Evolutionary conservation across 495 filamentous ascomycete genomes (phyloP).

Genomic region (Aspergillus funiculosus): DNA sequence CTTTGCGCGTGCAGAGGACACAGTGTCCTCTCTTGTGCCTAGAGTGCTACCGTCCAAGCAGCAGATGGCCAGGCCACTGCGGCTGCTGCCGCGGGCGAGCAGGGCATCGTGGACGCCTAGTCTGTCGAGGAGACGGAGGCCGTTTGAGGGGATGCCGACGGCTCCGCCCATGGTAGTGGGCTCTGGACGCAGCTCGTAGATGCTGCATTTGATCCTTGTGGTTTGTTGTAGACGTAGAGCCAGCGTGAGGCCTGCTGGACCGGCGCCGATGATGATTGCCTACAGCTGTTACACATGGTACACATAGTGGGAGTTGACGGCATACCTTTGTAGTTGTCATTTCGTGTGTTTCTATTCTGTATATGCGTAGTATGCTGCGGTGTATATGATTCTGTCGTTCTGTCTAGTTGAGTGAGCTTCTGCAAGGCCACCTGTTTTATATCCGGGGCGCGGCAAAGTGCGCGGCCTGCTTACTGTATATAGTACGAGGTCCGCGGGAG

Average conservation of each 20-base stretch:
- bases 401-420: too few relatives aligned
- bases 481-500: too few relatives aligned
- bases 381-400: too few relatives aligned
- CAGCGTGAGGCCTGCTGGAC: slow-evolving; percentile 22
- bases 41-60: slow-evolving; percentile 26
- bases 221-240: slow-evolving; percentile 27
- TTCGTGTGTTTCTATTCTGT: too few relatives aligned
- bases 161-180: slow-evolving; percentile 43
- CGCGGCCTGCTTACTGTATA: too few relatives aligned
- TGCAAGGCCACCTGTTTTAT: too few relatives aligned
- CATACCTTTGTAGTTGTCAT: too few relatives aligned
- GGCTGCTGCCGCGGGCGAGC: slow-evolving; percentile 19
- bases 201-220: slow-evolving; percentile 22
- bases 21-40: slow-evolving; percentile 17
- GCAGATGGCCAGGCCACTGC: slow-evolving; percentile 25
- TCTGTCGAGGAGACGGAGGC: slow-evolving; percentile 39
- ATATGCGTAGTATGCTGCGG: too few relatives aligned
- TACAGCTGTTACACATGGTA: too few relatives aligned
- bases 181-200: slow-evolving; percentile 30
- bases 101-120: slow-evolving; percentile 33
- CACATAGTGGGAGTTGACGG: too few relatives aligned
- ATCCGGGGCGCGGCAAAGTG: too few relatives aligned
- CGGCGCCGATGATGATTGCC: slow-evolving; percentile 20
- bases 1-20: slow-evolving; percentile 16
- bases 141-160: slow-evolving; percentile 44